Conservation (phyloP, 2,329 filamentous ascomycete species). For the Beauveria varroae region DNA sequence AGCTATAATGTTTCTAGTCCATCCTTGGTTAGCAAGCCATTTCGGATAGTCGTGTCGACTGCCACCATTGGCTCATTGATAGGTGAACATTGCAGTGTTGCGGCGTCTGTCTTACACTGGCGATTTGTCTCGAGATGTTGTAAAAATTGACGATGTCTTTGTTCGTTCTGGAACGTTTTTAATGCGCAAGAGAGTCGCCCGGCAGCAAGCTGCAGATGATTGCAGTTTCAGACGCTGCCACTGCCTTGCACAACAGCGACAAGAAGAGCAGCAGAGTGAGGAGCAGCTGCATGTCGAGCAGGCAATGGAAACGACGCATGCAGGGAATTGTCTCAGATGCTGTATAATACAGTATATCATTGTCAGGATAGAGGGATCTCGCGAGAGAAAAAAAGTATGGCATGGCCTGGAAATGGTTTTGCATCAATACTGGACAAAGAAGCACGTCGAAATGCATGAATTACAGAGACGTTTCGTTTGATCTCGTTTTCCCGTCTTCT, state of each 20-base stretch:
- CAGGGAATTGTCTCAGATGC: conserved; percentile 8
- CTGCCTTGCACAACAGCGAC: background rate
- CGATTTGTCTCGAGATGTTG: background rate
- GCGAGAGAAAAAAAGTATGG: too few relatives aligned
- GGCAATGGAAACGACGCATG: background rate
- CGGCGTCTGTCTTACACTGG: background rate
- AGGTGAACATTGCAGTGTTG: background rate
- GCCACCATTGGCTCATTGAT: background rate
- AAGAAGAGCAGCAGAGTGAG: background rate
- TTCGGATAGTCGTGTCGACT: background rate
- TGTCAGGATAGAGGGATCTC: background rate
- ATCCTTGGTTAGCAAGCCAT: background rate
- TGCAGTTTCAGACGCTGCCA: conserved; percentile 6
- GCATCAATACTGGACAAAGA: too few relatives aligned
- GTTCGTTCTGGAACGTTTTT: background rate
- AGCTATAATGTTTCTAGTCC: background rate
- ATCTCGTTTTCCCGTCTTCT: background rate
- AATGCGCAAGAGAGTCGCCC: background rate
- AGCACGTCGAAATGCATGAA: too few relatives aligned
- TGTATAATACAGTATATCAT: background rate
- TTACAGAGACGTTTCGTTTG: background rate
- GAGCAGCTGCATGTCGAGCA: background rate
- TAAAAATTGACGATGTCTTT: background rate
- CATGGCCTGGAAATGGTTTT: too few relatives aligned
- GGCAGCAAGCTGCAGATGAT: background rate